Conservation (phyloP, 1,139 yeast genomes). For the Trichomonascaceae sp. region DNA sequence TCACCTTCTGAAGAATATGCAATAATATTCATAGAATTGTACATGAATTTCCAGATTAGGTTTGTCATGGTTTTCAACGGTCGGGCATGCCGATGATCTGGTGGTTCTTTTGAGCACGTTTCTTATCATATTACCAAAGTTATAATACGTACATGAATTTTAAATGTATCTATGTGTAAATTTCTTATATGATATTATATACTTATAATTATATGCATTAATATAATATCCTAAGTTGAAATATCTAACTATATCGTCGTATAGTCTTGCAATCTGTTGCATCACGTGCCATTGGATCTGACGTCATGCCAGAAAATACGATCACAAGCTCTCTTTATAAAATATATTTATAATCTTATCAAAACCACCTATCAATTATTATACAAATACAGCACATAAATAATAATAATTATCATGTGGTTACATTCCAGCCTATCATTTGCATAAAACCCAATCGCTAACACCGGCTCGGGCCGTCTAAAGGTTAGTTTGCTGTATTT, state of each 20-base stretch:
- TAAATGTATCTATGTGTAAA: too few relatives aligned
- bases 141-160: too few relatives aligned
- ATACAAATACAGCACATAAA: not conserved
- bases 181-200: too few relatives aligned
- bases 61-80: too few relatives aligned
- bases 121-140: too few relatives aligned
- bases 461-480: not conserved
- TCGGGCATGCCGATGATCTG: too few relatives aligned
- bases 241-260: not conserved
- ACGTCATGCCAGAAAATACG: not conserved
- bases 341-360: not conserved
- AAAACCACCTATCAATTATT: not conserved
- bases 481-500: not conserved
- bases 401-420: not conserved
- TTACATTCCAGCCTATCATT: not conserved
- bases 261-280: not conserved
- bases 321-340: not conserved
- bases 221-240: too few relatives aligned
- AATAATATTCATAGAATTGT: too few relatives aligned
- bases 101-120: too few relatives aligned
- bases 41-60: too few relatives aligned
- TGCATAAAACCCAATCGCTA: not conserved
- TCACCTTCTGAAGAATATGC: too few relatives aligned
- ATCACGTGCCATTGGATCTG: not conserved
- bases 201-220: too few relatives aligned